phyloP scores from a whole-genome alignment of 371 early-diverging fungal genomes.

The Mucor racemosus region DNA sequence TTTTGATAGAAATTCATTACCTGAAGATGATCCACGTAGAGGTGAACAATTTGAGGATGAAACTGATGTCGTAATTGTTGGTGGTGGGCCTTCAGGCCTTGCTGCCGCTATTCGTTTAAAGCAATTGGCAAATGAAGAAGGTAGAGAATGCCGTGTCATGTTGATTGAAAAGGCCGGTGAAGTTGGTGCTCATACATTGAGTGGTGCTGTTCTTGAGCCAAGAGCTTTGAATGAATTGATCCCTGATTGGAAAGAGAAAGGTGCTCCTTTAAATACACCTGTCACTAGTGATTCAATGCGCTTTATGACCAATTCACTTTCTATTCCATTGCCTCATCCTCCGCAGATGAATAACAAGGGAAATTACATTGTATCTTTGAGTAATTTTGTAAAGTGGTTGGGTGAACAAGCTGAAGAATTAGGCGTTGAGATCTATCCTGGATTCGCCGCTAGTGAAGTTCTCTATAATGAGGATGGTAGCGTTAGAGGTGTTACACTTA shows the following conservation, averaged over 20 bases:
- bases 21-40: constrained; percentile 51
- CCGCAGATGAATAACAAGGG: constrained; percentile 96
- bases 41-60: constrained; percentile 79
- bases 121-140: constrained; percentile 86
- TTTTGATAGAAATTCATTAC: constrained; percentile 36
- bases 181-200: constrained; percentile 94
- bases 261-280: constrained; percentile 91
- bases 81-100: constrained; percentile 95
- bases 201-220: constrained; percentile 95
- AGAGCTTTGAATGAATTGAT: constrained; percentile 93
- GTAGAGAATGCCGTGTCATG: constrained; percentile 89
- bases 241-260: constrained; percentile 97
- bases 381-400: constrained; percentile 93
- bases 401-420: constrained; percentile 97
- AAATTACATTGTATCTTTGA: constrained; percentile 96
- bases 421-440: constrained; percentile 96
- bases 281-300: constrained; percentile 88
- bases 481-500: constrained; percentile 93
- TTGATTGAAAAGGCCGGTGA: constrained; percentile 96
- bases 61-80: constrained; percentile 96
- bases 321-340: constrained; percentile 95
- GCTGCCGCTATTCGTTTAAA: constrained; percentile 94
- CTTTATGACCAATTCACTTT: constrained; percentile 76
- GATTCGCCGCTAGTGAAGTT: constrained; percentile 92
- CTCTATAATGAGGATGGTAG: constrained; percentile 89